These are phyloP conservation scores for Tetrahymena borealis DNA, from an alignment of 73 alveolate species.

Conservation along the genomic window DNA sequence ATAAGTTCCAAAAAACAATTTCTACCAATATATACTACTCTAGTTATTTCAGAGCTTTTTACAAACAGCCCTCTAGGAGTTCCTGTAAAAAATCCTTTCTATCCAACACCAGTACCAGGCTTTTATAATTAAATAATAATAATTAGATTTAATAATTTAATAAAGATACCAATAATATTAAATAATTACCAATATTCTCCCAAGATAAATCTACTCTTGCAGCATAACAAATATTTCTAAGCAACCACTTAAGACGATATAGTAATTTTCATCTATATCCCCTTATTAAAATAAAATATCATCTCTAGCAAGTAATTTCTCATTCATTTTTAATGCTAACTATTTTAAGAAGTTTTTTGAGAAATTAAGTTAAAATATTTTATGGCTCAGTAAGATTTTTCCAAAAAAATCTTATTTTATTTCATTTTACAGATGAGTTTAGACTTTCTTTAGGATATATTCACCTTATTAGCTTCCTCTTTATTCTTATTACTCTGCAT, in stretches of 20 bases:
- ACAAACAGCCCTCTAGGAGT: slow-evolving; percentile 45
- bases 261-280: slow-evolving; percentile 61
- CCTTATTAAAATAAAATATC: slow-evolving; percentile 78
- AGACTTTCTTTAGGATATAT: slow-evolving; percentile 28
- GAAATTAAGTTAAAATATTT: slow-evolving; percentile 27
- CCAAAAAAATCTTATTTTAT: slow-evolving; percentile 52
- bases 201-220: not conserved
- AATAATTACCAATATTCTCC: not conserved
- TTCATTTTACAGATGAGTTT: slow-evolving; percentile 45
- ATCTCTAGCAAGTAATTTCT: slow-evolving; percentile 65
- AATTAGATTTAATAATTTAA: not conserved
- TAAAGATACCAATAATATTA: not conserved
- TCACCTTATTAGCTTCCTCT: slow-evolving; percentile 43
- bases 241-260: slow-evolving; percentile 63
- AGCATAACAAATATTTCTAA: slow-evolving; percentile 26
- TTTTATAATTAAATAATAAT: not conserved
- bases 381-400: slow-evolving; percentile 23
- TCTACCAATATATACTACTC: not conserved
- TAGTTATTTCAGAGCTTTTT: slow-evolving; percentile 8
- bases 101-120: slow-evolving; percentile 36
- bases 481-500: slow-evolving; percentile 7
- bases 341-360: slow-evolving; percentile 31
- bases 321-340: slow-evolving; percentile 53
- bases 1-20: not conserved
- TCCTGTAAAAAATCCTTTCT: slow-evolving; percentile 44